Percentiles rank a stretch among this genome's conserved stretches.
Conservation (phyloP, 371 early-diverging fungal genomes). For the Smittium mucronatum region DNA sequence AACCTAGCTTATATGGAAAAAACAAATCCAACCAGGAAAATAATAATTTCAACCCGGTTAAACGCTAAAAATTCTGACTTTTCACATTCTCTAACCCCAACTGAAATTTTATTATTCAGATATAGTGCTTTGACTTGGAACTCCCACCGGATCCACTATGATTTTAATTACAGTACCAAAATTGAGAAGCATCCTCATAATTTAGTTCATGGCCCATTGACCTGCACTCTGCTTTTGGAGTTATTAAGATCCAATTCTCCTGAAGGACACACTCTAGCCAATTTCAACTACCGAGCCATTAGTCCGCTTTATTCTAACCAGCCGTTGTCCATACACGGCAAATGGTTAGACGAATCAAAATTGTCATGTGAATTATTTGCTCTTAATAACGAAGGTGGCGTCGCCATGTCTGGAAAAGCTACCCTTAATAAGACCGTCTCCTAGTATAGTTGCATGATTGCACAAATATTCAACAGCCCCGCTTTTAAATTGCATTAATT, state of each 20-base stretch:
- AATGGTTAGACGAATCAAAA: conserved; percentile 18
- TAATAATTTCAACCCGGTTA: conserved; percentile 21
- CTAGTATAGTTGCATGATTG: not conserved
- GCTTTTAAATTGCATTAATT: too few species aligned
- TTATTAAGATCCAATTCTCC: conserved; percentile 36
- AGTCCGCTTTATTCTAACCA: conserved; percentile 48
- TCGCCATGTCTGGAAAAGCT: conserved; percentile 58
- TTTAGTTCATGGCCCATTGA: conserved; percentile 74
- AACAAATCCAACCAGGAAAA: conserved; percentile 15
- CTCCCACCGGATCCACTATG: conserved; percentile 72
- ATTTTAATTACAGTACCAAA: conserved; percentile 48
- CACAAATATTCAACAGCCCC: too few species aligned
- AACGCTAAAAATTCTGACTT: conserved; percentile 39
- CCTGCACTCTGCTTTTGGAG: conserved; percentile 55
- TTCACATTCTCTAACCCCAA: conserved; percentile 38
- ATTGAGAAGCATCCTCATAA: conserved; percentile 60
- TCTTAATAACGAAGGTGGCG: conserved; percentile 42
- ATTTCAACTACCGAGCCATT: conserved; percentile 56
- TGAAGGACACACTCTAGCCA: conserved; percentile 12
- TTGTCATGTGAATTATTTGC: conserved; percentile 54
- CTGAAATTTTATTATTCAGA: conserved; percentile 57
- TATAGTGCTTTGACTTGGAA: conserved; percentile 80
- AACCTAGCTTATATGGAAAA: conserved; percentile 49
- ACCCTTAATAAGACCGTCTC: conserved; percentile 12
- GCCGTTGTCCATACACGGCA: conserved; percentile 39